Percentiles rank a stretch among this genome's conserved stretches.
Conservation (phyloP, 305 asterid species). For the Andrographis paniculata region DNA sequence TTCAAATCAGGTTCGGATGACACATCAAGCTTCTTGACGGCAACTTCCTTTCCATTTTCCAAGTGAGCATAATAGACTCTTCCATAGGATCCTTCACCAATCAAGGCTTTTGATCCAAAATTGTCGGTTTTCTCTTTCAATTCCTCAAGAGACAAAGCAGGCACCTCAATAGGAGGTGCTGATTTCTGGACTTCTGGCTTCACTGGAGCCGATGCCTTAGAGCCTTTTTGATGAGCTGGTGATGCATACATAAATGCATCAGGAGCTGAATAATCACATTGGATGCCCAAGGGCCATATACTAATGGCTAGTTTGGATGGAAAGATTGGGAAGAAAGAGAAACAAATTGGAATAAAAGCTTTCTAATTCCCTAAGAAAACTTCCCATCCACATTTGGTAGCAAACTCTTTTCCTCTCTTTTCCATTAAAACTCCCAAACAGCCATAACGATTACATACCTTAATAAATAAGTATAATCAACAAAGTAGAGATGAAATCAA, state of each 20-base stretch:
- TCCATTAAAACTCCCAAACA: no score
- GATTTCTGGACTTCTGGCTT: conserved; percentile 68
- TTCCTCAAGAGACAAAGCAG: conserved; percentile 74
- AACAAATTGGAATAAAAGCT: no score
- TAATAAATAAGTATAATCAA: no score
- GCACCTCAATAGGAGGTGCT: conserved; percentile 78
- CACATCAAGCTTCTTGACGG: conserved; percentile 90
- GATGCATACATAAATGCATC: conserved; percentile 8
- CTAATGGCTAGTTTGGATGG: not conserved
- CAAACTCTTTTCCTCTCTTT: no score
- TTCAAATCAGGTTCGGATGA: conserved; percentile 62
- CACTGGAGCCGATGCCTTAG: conserved; percentile 61
- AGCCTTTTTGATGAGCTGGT: conserved; percentile 64
- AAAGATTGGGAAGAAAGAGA: not conserved
- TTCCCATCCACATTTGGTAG: no score
- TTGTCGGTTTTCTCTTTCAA: conserved; percentile 85
- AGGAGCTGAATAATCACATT: conserved; percentile 10
- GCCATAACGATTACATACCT: no score
- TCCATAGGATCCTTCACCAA: conserved; percentile 99
- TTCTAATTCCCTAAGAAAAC: no score
- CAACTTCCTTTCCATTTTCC: conserved; percentile 68
- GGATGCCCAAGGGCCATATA: not conserved
- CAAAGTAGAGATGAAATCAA: no score
- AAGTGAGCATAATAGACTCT: conserved; percentile 79
- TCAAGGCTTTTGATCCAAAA: conserved; percentile 82